Evolutionary conservation across 768 basidiomycete species (phyloP).

Genomic region (Ramaria rubella): DNA sequence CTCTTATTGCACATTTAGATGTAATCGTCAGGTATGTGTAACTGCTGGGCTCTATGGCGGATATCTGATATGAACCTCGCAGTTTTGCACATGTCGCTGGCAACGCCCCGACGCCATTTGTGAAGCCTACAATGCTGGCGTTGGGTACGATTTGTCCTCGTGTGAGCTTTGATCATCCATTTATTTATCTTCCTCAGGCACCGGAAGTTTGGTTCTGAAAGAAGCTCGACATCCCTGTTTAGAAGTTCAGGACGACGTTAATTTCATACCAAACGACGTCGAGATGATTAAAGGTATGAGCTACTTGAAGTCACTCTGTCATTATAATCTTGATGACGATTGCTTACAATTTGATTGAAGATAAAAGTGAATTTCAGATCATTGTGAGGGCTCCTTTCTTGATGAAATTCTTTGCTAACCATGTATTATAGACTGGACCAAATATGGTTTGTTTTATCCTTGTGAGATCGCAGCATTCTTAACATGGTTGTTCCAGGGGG

Average conservation of each 20-base stretch:
- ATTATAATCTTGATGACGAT: not conserved
- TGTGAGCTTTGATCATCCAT: not conserved
- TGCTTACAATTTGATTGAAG: slow-evolving; percentile 28
- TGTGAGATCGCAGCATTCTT: not conserved
- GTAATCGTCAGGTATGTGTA: slow-evolving; percentile 74
- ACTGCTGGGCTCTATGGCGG: not conserved
- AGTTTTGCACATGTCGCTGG: slow-evolving; percentile 91
- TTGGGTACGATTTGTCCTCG: slow-evolving; percentile 45
- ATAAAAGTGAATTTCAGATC: slow-evolving; percentile 87
- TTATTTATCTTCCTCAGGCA: slow-evolving; percentile 39
- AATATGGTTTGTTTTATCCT: slow-evolving; percentile 55
- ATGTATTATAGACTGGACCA: slow-evolving; percentile 62
- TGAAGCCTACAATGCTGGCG: slow-evolving; percentile 74
- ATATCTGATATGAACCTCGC: not conserved
- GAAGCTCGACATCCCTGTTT: slow-evolving; percentile 95
- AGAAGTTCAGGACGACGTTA: slow-evolving; percentile 92
- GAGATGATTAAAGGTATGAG: slow-evolving; percentile 80
- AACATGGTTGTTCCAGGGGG: slow-evolving; percentile 41
- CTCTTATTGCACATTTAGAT: slow-evolving; percentile 82
- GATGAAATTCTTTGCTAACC: not conserved
- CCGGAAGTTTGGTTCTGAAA: slow-evolving; percentile 70
- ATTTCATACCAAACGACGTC: slow-evolving; percentile 93
- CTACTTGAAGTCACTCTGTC: not conserved
- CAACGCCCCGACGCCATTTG: slow-evolving; percentile 80
- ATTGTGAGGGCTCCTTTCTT: slow-evolving; percentile 53